A percentile compares a stretch with the other conserved stretches of the same genome.
Evolutionary conservation across 2,329 filamentous ascomycete species (phyloP).

Genomic region (Dactylellina leptospora): DNA sequence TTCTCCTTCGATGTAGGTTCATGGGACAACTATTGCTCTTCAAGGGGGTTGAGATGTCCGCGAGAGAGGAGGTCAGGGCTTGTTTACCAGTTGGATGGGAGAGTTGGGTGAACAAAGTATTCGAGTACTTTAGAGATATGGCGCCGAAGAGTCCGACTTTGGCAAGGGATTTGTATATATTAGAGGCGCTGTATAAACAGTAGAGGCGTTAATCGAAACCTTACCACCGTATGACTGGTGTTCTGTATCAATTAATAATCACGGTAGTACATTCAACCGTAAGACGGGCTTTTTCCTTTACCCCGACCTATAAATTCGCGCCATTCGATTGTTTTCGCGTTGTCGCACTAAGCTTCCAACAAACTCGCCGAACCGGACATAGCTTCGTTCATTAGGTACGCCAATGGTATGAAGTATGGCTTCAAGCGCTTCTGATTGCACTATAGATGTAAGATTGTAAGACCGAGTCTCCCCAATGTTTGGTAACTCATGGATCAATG

Average conservation of each 20-base stretch:
- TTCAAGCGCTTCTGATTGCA: too few relatives aligned
- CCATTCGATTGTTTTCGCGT: background rate
- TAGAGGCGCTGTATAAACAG: slow-evolving; percentile 32
- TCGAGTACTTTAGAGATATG: slow-evolving; percentile 41
- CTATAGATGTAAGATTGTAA: too few relatives aligned
- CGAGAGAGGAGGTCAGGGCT: slow-evolving; percentile 31
- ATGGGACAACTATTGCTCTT: slow-evolving; percentile 44
- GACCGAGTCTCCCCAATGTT: too few relatives aligned
- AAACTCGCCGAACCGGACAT: slow-evolving; percentile 1
- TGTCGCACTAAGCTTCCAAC: background rate
- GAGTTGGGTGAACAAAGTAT: slow-evolving; percentile 38
- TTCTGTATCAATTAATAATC: too few relatives aligned
- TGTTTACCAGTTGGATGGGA: slow-evolving; percentile 46
- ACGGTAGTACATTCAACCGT: background rate
- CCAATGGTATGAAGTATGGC: background rate
- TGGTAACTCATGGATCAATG: background rate
- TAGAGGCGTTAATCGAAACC: too few relatives aligned
- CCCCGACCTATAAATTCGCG: background rate
- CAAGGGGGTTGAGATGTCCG: slow-evolving; percentile 43
- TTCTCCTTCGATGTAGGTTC: slow-evolving; percentile 21
- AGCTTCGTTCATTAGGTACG: background rate
- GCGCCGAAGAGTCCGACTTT: slow-evolving; percentile 41
- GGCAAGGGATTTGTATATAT: slow-evolving; percentile 39
- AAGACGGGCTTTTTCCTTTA: background rate
- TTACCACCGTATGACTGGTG: too few relatives aligned